These are phyloP conservation scores for Colletotrichum limetticola DNA, from an alignment of 2,329 filamentous ascomycete species.

Conservation along the genomic window DNA sequence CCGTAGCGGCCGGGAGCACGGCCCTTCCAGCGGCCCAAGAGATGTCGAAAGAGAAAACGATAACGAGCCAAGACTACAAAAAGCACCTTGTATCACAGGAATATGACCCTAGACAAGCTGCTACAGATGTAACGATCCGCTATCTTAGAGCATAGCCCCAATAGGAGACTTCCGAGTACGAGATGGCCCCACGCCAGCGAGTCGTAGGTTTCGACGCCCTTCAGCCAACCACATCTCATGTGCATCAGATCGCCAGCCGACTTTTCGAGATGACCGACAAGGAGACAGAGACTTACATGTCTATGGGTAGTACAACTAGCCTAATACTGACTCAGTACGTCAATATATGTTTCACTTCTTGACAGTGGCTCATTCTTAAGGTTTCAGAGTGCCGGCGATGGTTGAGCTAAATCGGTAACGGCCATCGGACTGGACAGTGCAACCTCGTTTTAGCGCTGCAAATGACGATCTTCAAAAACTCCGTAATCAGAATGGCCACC, in stretches of 20 bases:
- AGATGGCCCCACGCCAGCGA: too few species aligned
- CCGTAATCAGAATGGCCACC: too few species aligned
- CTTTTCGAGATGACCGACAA: too few species aligned
- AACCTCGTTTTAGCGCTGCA: too few species aligned
- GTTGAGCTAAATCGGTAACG: not conserved
- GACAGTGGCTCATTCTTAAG: not conserved
- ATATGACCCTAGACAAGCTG: not conserved
- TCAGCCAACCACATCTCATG: too few species aligned
- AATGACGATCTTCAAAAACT: too few species aligned
- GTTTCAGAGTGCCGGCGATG: not conserved
- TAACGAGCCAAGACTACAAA: constrained; percentile 1
- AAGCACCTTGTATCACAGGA: not conserved
- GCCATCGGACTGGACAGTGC: not conserved
- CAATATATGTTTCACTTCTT: not conserved
- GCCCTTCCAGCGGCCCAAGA: not conserved
- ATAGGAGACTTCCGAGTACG: too few species aligned
- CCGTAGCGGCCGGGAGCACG: not conserved
- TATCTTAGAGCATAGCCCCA: not conserved
- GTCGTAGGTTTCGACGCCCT: too few species aligned
- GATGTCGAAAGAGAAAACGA: constrained; percentile 19
- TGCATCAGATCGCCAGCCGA: too few species aligned
- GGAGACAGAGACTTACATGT: not conserved
- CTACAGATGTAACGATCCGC: not conserved
- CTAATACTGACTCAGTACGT: not conserved
- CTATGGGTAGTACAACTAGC: not conserved